A percentile compares a stretch with the other conserved stretches of the same genome.
Conservation (phyloP, 441 rosid genomes). For the Biscutella laevigata region DNA sequence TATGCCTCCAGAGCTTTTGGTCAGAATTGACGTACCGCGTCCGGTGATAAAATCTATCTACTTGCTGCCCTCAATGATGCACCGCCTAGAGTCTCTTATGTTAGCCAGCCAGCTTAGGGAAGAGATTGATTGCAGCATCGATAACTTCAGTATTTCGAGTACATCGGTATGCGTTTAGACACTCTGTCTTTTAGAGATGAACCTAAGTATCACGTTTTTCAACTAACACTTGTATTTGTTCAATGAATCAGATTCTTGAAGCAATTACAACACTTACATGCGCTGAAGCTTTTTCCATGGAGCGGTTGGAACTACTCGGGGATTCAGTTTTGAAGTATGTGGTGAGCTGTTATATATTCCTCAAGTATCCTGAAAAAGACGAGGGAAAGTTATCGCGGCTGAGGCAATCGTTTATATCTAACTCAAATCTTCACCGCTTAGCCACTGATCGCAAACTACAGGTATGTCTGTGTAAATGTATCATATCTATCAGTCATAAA, state of each 20-base stretch:
- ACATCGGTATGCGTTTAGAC: conserved; percentile 42
- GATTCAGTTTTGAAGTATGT: conserved; percentile 89
- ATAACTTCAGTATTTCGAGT: conserved; percentile 46
- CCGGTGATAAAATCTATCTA: conserved; percentile 51
- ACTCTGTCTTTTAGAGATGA: conserved; percentile 2
- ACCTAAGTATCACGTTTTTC: background rate
- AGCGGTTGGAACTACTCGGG: conserved; percentile 93
- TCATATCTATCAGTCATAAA: conserved; percentile 1
- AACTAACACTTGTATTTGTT: background rate
- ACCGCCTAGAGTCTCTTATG: conserved; percentile 78
- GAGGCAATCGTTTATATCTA: conserved; percentile 47
- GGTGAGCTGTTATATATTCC: conserved; percentile 64
- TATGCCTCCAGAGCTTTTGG: conserved; percentile 89
- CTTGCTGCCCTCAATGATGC: conserved; percentile 80
- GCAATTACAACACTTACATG: conserved; percentile 73
- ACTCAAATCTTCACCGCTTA: conserved; percentile 56
- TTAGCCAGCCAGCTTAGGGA: conserved; percentile 83
- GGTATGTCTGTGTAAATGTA: too few species aligned
- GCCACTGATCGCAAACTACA: conserved; percentile 62
- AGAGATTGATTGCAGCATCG: conserved; percentile 46
- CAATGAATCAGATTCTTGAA: conserved; percentile 55
- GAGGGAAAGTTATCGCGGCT: conserved; percentile 61
- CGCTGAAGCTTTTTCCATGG: conserved; percentile 80
- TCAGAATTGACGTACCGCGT: conserved; percentile 41
- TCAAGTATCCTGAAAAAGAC: conserved; percentile 54